Evolutionary conservation across 768 basidiomycete genomes (phyloP).

Genomic region (Kwoniella pini): DNA sequence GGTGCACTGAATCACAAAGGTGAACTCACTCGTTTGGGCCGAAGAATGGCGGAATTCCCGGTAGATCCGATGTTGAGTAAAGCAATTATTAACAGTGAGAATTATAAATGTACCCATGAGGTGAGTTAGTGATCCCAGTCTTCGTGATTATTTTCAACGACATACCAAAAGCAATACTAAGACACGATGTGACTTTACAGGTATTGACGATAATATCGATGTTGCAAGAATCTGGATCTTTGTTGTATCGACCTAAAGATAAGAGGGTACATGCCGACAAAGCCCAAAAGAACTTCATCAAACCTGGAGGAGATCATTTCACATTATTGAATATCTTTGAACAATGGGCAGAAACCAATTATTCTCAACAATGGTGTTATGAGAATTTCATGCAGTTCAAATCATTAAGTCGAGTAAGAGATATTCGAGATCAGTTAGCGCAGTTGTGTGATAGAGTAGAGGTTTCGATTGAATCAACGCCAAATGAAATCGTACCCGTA

Average conservation of each 20-base stretch:
- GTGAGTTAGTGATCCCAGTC: constrained; percentile 57
- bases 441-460: constrained; percentile 96
- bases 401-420: constrained; percentile 86
- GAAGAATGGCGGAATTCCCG: constrained; percentile 98
- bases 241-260: constrained; percentile 97
- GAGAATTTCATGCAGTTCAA: constrained; percentile 83
- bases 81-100: constrained; percentile 91
- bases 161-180: background rate
- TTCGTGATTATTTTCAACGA: background rate
- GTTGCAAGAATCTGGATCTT: constrained; percentile 90
- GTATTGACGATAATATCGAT: constrained; percentile 95
- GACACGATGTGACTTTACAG: constrained; percentile 55
- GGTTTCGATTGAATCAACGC: constrained; percentile 79
- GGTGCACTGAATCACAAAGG: constrained; percentile 95
- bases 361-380: constrained; percentile 71
- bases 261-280: constrained; percentile 97
- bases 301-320: constrained; percentile 95
- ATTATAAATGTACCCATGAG: constrained; percentile 93
- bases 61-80: constrained; percentile 98
- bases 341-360: constrained; percentile 97
- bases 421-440: constrained; percentile 89
- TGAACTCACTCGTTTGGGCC: constrained; percentile 93
- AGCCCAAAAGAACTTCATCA: constrained; percentile 94
- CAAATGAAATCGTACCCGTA: constrained; percentile 88
- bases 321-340: constrained; percentile 97